These are phyloP conservation scores for Saccharomyces hybrid DNA, from an alignment of 1,139 yeast species.

Conservation along the genomic window DNA sequence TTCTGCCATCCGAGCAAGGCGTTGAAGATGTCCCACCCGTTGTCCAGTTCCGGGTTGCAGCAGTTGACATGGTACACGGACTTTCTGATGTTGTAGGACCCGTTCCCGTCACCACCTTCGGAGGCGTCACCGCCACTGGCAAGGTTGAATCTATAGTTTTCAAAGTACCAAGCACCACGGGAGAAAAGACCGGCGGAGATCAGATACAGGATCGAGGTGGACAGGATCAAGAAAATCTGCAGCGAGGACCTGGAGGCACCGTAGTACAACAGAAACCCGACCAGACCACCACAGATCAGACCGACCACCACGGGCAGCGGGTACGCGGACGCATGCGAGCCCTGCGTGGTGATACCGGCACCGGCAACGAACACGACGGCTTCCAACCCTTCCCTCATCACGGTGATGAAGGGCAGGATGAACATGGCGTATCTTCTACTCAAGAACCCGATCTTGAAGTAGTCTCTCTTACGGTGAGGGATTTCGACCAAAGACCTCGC, in stretches of 20 bases:
- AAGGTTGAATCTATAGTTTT: constrained; percentile 53
- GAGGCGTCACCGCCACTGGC: constrained; percentile 83
- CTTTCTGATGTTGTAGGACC: constrained; percentile 69
- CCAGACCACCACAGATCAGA: constrained; percentile 58
- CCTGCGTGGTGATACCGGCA: constrained; percentile 54
- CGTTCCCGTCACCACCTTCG: constrained; percentile 86
- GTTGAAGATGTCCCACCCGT: constrained; percentile 91
- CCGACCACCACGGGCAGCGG: constrained; percentile 81
- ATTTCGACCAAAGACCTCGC: constrained; percentile 42
- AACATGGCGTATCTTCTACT: constrained; percentile 68
- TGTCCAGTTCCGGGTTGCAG: constrained; percentile 81
- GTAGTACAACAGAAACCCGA: constrained; percentile 62
- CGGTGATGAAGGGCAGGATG: constrained; percentile 71
- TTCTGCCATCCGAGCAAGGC: constrained; percentile 87
- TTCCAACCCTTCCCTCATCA: constrained; percentile 84
- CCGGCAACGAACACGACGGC: constrained; percentile 91
- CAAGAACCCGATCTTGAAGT: constrained; percentile 33
- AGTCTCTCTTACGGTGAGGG: constrained; percentile 34
- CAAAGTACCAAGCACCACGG: constrained; percentile 83
- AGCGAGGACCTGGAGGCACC: constrained; percentile 68
- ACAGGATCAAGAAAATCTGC: constrained; percentile 69
- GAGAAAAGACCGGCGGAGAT: constrained; percentile 86
- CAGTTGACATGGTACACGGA: constrained; percentile 93
- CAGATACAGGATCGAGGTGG: constrained; percentile 75
- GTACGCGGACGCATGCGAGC: constrained; percentile 55